phyloP scores from a whole-genome alignment of 148 eudicot species.

The Pouteria glomerata region DNA sequence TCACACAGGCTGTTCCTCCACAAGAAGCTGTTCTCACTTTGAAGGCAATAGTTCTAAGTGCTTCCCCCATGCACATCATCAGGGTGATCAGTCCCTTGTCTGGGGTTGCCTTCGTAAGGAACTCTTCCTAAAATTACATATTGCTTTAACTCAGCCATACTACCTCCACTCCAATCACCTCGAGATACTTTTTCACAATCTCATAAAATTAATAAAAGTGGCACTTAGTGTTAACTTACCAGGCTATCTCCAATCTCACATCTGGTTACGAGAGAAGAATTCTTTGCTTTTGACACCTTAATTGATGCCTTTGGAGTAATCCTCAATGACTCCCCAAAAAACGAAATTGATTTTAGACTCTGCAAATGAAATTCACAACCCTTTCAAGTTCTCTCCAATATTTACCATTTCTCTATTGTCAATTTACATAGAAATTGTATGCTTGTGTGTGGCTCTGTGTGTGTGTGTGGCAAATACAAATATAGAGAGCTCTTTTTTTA shows the following conservation, averaged over 20 bases:
- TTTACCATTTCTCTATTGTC: neutral
- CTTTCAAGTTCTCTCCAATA: neutral
- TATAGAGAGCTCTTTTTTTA: too few species aligned
- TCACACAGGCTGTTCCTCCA: slow-evolving; percentile 95
- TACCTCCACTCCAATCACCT: neutral
- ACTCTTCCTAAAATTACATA: slow-evolving; percentile 68
- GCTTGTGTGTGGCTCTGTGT: too few species aligned
- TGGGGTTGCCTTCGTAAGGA: slow-evolving; percentile 71
- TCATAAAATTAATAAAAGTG: neutral
- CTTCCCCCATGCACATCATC: slow-evolving; percentile 95
- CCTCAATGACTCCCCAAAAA: slow-evolving; percentile 68
- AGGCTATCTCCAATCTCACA: slow-evolving; percentile 91
- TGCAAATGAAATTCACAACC: slow-evolving; percentile 21
- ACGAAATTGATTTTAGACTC: slow-evolving; percentile 76
- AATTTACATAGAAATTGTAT: too few species aligned
- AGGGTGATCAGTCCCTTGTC: slow-evolving; percentile 83
- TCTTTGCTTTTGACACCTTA: slow-evolving; percentile 48
- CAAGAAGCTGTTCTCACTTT: slow-evolving; percentile 99
- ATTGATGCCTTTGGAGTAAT: slow-evolving; percentile 54
- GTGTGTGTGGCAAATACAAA: too few species aligned
- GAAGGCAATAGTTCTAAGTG: slow-evolving; percentile 80
- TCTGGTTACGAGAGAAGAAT: slow-evolving; percentile 48
- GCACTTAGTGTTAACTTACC: slow-evolving; percentile 40
- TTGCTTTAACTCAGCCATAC: neutral
- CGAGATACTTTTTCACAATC: neutral